A percentile compares a stretch with the other conserved stretches of the same genome.
Conservation (phyloP, 352 stramenopile genomes). For the Pythium oligandrum region DNA sequence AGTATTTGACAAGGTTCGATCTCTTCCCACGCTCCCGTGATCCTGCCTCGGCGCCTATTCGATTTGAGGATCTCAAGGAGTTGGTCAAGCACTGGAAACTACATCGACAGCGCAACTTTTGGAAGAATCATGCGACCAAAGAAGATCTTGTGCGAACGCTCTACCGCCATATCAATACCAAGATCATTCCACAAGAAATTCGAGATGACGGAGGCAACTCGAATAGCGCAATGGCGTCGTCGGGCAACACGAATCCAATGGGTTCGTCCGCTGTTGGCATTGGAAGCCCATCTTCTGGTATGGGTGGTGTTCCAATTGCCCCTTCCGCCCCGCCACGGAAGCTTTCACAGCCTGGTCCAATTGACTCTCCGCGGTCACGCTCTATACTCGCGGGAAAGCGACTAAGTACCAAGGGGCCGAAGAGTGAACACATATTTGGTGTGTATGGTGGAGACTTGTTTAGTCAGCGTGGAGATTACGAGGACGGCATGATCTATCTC, state of each 20-base stretch:
- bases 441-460: slow-evolving; percentile 80
- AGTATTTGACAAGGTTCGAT: slow-evolving; percentile 77
- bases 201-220: slow-evolving; percentile 32
- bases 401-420: slow-evolving; percentile 20
- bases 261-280: neutral
- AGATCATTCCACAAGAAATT: slow-evolving; percentile 66
- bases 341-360: slow-evolving; percentile 19
- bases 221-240: slow-evolving; percentile 3
- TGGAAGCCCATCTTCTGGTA: neutral
- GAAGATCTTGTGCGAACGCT: slow-evolving; percentile 83
- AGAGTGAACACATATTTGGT: slow-evolving; percentile 47
- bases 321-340: slow-evolving; percentile 34
- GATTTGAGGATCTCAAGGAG: slow-evolving; percentile 90
- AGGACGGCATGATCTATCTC: slow-evolving; percentile 87
- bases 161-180: slow-evolving; percentile 86
- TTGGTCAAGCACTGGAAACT: slow-evolving; percentile 89
- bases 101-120: slow-evolving; percentile 86
- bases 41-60: slow-evolving; percentile 68
- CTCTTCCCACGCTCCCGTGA: slow-evolving; percentile 77
- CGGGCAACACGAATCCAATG: slow-evolving; percentile 1
- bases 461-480: slow-evolving; percentile 75
- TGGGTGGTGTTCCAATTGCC: slow-evolving; percentile 6
- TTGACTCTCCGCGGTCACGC: slow-evolving; percentile 51
- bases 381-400: slow-evolving; percentile 35
- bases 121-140: slow-evolving; percentile 87